Percentiles rank a stretch among this genome's conserved stretches.
phyloP scores from a whole-genome alignment of 2,329 filamentous ascomycete species.

The Cucurbitaria berberidis region DNA sequence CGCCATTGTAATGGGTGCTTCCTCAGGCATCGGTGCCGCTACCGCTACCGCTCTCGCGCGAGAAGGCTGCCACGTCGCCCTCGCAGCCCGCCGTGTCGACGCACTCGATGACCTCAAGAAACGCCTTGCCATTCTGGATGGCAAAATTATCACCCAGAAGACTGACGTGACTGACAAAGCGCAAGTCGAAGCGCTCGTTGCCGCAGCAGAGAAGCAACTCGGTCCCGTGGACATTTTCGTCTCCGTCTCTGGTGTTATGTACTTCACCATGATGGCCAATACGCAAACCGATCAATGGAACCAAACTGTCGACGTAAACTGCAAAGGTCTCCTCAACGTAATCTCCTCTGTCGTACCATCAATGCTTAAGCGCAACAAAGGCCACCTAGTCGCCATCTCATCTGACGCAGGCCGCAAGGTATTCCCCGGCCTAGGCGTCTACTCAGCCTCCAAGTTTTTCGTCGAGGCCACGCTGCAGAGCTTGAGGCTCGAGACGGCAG shows the following conservation, averaged over 20 bases:
- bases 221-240: slow-evolving; percentile 81
- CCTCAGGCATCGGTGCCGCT: slow-evolving; percentile 79
- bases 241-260: slow-evolving; percentile 83
- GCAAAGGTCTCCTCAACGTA: slow-evolving; percentile 79
- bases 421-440: slow-evolving; percentile 81
- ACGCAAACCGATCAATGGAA: slow-evolving; percentile 77
- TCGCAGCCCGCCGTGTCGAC: slow-evolving; percentile 73
- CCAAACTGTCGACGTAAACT: slow-evolving; percentile 83
- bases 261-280: slow-evolving; percentile 87
- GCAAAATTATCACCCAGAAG: slow-evolving; percentile 70
- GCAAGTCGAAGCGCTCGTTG: slow-evolving; percentile 71
- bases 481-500: slow-evolving; percentile 76
- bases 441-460: slow-evolving; percentile 85
- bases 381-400: slow-evolving; percentile 81
- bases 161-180: slow-evolving; percentile 74
- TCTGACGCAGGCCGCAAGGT: slow-evolving; percentile 83
- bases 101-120: slow-evolving; percentile 71
- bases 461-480: slow-evolving; percentile 81
- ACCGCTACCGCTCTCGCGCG: slow-evolving; percentile 71
- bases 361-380: slow-evolving; percentile 72
- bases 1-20: slow-evolving; percentile 79
- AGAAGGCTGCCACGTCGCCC: slow-evolving; percentile 73
- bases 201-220: slow-evolving; percentile 64
- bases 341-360: slow-evolving; percentile 71
- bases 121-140: slow-evolving; percentile 62